Base-by-base conservation (phyloP, 345 rosid genomes). In the Excoecaria agallocha region DNA sequence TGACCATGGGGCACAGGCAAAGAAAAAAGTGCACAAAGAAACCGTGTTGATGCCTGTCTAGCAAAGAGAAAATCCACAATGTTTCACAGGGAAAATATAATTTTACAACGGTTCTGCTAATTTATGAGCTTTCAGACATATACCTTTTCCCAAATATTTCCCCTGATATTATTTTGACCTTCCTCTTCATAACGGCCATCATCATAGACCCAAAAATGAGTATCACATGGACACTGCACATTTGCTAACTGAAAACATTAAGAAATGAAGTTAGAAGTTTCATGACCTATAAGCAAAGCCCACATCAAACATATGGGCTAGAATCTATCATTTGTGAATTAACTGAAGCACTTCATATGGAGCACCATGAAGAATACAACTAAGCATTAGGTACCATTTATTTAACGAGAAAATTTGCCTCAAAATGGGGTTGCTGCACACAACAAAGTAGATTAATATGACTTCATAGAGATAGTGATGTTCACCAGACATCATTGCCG, bases 41-140 rank as follows among this genome's bases (percentile, higher is more conserved):
- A 89, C 80, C 98, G 86, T 5, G 94, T 93, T 68, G 94, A 88
- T 77, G 98, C 98, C 99, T 95, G 90, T 65, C 87, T 77, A 87
- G 82, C 82, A 77, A 78, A 66, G 72, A 80, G 38, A 60, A 60
- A 58, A 82, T 75, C 57, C 70, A 72, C 46, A 75, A 67, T 74
- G 70, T 64, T 77, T 77, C 80, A 74, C 24, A 68, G 5, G 5
- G 62, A 51, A 72, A 30, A 48, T 55, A 75, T 2, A 57, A 79
- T 70, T 57, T 48, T 57, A 48, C 43, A 68, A 19, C 19, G 38
- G 45, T 59, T 17, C 56, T 49, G 51, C 7, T 38, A 25, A 64
- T 69, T 72, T 17, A 9, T 24, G 63, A 78, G 60, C 64, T 76
- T 63, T 37, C 41, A 56, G n/a, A 9, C 46, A 78, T 60, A 69